A percentile compares a stretch with the other conserved stretches of the same genome.
Evolutionary conservation across 805 yeast species (phyloP).

Genomic region (Yarrowia osloensis): DNA sequence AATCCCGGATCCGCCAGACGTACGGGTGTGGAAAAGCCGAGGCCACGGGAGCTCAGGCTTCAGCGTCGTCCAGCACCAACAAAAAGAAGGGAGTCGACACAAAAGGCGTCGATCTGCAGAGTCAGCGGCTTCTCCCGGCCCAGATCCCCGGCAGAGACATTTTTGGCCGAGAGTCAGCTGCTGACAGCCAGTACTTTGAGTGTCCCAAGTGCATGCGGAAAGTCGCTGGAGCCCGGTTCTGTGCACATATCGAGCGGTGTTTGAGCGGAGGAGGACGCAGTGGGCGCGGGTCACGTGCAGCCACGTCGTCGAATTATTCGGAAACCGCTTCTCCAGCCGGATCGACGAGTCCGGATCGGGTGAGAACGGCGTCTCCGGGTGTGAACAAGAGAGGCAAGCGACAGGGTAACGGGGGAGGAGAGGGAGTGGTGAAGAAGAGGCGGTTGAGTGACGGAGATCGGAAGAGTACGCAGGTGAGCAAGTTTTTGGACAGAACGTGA

Average conservation of each 20-base stretch:
- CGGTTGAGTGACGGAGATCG: slow-evolving; percentile 14
- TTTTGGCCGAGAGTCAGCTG: slow-evolving; percentile 46
- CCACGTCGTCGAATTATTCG: slow-evolving; percentile 16
- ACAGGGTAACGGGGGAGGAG: neutral
- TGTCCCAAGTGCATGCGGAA: slow-evolving; percentile 84
- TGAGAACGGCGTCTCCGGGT: slow-evolving; percentile 7
- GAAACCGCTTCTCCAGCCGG: slow-evolving; percentile 19
- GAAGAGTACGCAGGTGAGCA: slow-evolving; percentile 24
- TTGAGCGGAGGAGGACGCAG: slow-evolving; percentile 59
- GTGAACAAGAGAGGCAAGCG: slow-evolving; percentile 3
- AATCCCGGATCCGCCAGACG: slow-evolving; percentile 40
- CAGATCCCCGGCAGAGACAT: slow-evolving; percentile 45
- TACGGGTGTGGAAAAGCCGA: slow-evolving; percentile 40
- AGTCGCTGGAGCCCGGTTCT: slow-evolving; percentile 88
- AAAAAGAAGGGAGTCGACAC: slow-evolving; percentile 35
- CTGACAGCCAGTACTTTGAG: slow-evolving; percentile 64
- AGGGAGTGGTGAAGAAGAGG: slow-evolving; percentile 6
- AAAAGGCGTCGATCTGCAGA: slow-evolving; percentile 24
- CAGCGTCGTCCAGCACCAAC: slow-evolving; percentile 1
- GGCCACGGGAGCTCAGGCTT: slow-evolving; percentile 32
- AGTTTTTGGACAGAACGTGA: slow-evolving; percentile 1
- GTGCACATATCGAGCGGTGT: slow-evolving; percentile 90
- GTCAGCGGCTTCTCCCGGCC: slow-evolving; percentile 35
- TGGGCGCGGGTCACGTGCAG: slow-evolving; percentile 14
- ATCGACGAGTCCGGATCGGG: slow-evolving; percentile 10